Percentiles rank a stretch among this genome's conserved stretches.
phyloP scores from a whole-genome alignment of 1,284 basidiomycete genomes.

The Lentinula novae-zelandiae region DNA sequence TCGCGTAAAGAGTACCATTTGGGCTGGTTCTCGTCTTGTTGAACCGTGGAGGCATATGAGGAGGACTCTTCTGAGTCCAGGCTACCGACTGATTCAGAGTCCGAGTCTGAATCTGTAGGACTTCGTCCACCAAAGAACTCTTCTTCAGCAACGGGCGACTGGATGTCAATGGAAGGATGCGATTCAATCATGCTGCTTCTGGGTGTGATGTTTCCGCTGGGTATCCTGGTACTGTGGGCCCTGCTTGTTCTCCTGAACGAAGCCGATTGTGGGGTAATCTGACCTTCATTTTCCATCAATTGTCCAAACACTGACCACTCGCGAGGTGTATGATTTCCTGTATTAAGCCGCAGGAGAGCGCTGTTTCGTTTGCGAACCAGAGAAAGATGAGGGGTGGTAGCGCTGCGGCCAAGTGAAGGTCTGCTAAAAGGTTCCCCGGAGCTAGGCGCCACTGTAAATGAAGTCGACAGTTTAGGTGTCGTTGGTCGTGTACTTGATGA shows the following conservation, averaged over 20 bases:
- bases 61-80: conserved; percentile 22
- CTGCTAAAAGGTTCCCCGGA: not conserved
- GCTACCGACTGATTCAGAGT: conserved; percentile 16
- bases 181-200: conserved; percentile 11
- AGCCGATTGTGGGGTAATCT: conserved; percentile 24
- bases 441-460: not conserved
- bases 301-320: conserved; percentile 73
- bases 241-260: conserved; percentile 16
- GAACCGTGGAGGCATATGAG: conserved; percentile 5
- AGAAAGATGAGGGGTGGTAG: not conserved
- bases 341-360: not conserved
- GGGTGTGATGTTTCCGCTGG: conserved; percentile 5
- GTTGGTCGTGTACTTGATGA: conserved; percentile 1
- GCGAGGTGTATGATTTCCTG: conserved; percentile 14
- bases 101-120: conserved; percentile 19
- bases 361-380: not conserved
- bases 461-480: not conserved
- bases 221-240: conserved; percentile 6
- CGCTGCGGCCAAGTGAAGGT: conserved; percentile 10
- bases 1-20: conserved; percentile 18
- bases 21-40: conserved; percentile 3
- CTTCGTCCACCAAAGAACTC: conserved; percentile 7
- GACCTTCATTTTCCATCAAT: conserved; percentile 63
- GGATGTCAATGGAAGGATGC: conserved; percentile 2
- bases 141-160: conserved; percentile 15